These are phyloP conservation scores for Arthroderma sp. DNA, from an alignment of 2,329 filamentous ascomycete species.

Conservation along the genomic window DNA sequence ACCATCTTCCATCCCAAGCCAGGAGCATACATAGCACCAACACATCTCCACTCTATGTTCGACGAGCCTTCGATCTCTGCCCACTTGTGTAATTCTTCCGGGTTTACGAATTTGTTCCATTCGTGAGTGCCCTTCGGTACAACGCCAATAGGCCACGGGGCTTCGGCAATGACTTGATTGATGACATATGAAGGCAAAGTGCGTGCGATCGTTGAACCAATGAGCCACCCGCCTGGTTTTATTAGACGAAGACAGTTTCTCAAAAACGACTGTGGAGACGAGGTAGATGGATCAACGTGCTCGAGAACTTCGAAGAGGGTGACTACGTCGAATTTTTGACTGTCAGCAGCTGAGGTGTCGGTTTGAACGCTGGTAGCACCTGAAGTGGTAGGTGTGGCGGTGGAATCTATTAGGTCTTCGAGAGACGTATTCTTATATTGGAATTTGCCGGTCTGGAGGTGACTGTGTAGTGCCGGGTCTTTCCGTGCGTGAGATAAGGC, in stretches of 20 bases:
- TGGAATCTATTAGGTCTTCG: constrained; percentile 42
- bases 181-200: constrained; percentile 83
- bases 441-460: constrained; percentile 44
- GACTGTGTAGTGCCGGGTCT: constrained; percentile 53
- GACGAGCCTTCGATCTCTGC: constrained; percentile 37
- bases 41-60: constrained; percentile 46
- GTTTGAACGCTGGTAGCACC: constrained; percentile 23
- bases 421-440: constrained; percentile 65
- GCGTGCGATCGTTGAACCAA: constrained; percentile 83
- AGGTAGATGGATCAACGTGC: constrained; percentile 65
- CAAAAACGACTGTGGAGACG: constrained; percentile 60
- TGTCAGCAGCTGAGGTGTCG: constrained; percentile 14
- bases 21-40: constrained; percentile 83
- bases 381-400: constrained; percentile 12
- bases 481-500: constrained; percentile 62
- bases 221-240: constrained; percentile 81
- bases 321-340: constrained; percentile 57
- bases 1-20: constrained; percentile 83
- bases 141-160: constrained; percentile 54
- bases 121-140: constrained; percentile 91
- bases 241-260: constrained; percentile 50
- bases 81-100: constrained; percentile 38
- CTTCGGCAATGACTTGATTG: constrained; percentile 85
- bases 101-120: constrained; percentile 89
- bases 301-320: constrained; percentile 89